These are phyloP conservation scores for Hyaloperonospora brassicae DNA, from an alignment of 352 stramenopile species.

Conservation along the genomic window DNA sequence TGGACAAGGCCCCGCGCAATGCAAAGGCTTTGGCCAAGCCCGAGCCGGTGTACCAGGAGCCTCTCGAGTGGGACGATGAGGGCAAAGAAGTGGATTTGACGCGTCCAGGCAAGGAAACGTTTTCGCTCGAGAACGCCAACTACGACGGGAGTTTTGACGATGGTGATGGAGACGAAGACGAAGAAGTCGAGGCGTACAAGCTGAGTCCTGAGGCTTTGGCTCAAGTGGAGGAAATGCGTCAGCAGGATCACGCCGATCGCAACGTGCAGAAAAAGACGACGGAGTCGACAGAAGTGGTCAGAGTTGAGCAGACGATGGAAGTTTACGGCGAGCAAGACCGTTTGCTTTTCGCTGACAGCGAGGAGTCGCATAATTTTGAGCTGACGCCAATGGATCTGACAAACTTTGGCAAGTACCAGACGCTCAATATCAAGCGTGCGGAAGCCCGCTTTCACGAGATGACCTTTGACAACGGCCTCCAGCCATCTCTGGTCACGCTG, in stretches of 20 bases:
- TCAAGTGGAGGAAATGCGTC: constrained; percentile 28
- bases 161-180: constrained; percentile 42
- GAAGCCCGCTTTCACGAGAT: constrained; percentile 60
- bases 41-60: constrained; percentile 56
- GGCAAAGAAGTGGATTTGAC: constrained; percentile 66
- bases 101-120: constrained; percentile 52
- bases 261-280: constrained; percentile 28
- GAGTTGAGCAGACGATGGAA: constrained; percentile 27
- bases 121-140: constrained; percentile 51
- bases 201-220: constrained; percentile 32
- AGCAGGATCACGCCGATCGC: constrained; percentile 26
- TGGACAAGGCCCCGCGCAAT: constrained; percentile 62
- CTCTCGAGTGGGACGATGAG: constrained; percentile 68
- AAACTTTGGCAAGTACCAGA: constrained; percentile 68
- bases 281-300: constrained; percentile 23
- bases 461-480: constrained; percentile 33
- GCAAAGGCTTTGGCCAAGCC: constrained; percentile 23
- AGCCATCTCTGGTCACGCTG: constrained; percentile 46
- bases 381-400: constrained; percentile 45
- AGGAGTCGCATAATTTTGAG: constrained; percentile 43
- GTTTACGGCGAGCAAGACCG: constrained; percentile 32
- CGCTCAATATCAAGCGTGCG: constrained; percentile 54
- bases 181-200: constrained; percentile 35
- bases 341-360: constrained; percentile 26
- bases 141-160: constrained; percentile 60